These are phyloP conservation scores for Amanita rimosa DNA, from an alignment of 768 basidiomycete genomes.

Conservation along the genomic window DNA sequence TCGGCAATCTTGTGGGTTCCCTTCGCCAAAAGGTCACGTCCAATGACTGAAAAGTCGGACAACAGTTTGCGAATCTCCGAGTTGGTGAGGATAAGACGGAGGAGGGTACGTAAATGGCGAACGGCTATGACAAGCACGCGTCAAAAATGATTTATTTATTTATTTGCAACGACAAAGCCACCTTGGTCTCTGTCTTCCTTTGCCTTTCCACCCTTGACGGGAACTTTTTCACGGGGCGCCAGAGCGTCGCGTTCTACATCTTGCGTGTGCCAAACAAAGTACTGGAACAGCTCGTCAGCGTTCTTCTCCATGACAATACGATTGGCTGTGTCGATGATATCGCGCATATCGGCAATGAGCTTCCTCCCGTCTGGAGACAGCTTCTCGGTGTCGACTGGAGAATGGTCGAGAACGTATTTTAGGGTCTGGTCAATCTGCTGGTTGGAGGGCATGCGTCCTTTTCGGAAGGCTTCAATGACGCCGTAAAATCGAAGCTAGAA, in stretches of 20 bases:
- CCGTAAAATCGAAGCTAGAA: slow-evolving; percentile 64
- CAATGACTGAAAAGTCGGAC: slow-evolving; percentile 64
- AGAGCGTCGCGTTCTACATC: slow-evolving; percentile 26
- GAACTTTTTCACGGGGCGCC: slow-evolving; percentile 18
- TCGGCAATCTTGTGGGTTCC: slow-evolving; percentile 63
- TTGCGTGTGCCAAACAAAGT: slow-evolving; percentile 76
- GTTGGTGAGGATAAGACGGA: slow-evolving; percentile 84
- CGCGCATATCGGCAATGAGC: slow-evolving; percentile 65
- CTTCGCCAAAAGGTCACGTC: slow-evolving; percentile 75
- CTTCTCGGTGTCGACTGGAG: slow-evolving; percentile 48
- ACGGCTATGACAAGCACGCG: slow-evolving; percentile 35
- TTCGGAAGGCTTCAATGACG: slow-evolving; percentile 69
- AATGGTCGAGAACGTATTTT: slow-evolving; percentile 46
- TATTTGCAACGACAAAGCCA: slow-evolving; percentile 15
- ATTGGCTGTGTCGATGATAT: slow-evolving; percentile 68
- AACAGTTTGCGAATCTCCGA: slow-evolving; percentile 86
- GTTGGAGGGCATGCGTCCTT: slow-evolving; percentile 73
- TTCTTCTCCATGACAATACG: slow-evolving; percentile 78
- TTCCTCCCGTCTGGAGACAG: slow-evolving; percentile 70
- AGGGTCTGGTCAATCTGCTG: slow-evolving; percentile 67
- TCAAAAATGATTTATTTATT: slow-evolving; percentile 1
- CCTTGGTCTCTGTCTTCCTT: slow-evolving; percentile 55
- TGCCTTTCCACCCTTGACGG: slow-evolving; percentile 44
- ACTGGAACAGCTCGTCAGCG: slow-evolving; percentile 82
- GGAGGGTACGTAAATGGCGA: slow-evolving; percentile 78